A percentile compares a stretch with the other conserved stretches of the same genome.
These are phyloP conservation scores for Bathelium albidoporum DNA, from an alignment of 495 filamentous ascomycete genomes.

Conservation along the genomic window DNA sequence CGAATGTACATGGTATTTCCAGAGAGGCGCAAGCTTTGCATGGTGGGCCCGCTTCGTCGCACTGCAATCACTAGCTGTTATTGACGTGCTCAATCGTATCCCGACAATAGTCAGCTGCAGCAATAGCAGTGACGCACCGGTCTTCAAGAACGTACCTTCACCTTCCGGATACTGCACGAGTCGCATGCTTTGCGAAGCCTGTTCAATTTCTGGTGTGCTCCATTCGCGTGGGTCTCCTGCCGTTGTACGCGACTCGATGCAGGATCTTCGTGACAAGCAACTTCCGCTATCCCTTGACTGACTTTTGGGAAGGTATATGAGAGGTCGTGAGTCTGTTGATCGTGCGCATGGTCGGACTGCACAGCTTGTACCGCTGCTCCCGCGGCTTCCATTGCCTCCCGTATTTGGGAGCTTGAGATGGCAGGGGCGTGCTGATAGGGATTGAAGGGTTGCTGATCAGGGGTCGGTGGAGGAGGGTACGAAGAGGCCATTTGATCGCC, in stretches of 20 bases:
- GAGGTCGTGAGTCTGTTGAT: background rate
- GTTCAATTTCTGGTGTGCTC: conserved; percentile 28
- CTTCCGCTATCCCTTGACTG: background rate
- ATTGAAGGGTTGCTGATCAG: conserved; percentile 3
- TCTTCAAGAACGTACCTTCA: conserved; percentile 51
- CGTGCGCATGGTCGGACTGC: background rate
- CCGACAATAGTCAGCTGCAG: too few relatives aligned
- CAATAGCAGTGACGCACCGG: too few relatives aligned
- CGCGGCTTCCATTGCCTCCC: background rate
- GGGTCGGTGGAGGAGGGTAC: background rate
- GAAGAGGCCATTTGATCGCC: background rate
- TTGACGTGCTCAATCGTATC: too few relatives aligned
- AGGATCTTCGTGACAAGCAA: background rate
- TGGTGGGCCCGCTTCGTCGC: conserved; percentile 68
- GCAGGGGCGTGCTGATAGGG: background rate
- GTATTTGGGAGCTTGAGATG: background rate
- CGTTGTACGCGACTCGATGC: background rate
- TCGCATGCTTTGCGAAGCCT: conserved; percentile 73
- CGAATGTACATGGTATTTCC: conserved; percentile 75
- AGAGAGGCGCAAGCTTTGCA: conserved; percentile 71
- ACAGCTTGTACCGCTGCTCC: background rate
- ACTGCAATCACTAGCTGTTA: conserved; percentile 39
- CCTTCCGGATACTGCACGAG: conserved; percentile 74
- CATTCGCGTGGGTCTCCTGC: background rate
- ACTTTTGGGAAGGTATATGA: background rate